Evolutionary conservation across 805 yeast species (phyloP), one percentile per base, ranked within the genome.

Genomic region (Millerago galiae): DNA sequence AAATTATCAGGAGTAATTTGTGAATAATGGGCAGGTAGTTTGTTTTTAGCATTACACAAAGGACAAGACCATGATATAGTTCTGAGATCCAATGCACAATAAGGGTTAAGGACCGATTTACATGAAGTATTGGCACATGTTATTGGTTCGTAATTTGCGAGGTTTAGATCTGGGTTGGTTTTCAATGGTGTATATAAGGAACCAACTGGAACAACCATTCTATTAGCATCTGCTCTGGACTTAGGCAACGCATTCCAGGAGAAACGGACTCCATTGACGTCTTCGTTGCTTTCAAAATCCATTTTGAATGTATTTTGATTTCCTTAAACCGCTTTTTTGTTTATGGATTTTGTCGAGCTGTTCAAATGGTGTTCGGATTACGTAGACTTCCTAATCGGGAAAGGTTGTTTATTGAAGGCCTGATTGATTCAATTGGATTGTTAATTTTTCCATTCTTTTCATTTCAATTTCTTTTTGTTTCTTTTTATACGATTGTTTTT

Each of bases 171-270:
- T 46, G 82, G 83, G 51, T 85, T 77, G 44, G 77, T 78, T 56
- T 87, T 79, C 54, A 93, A 74, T 8, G 99, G 99, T n/a, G 97
- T 90, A 70, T 89, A 93, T 48, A 93, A 68, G 43, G 96, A 83
- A 34, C 97, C 95, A 30, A 93, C 81, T 11, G 99, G 99, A 27
- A 93, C 90, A 15, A 91, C 95, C 57, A 89, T 83, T 53, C 93
- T 83, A 55, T 82, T 81, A 15, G 96, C 93, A 63, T 93, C 98
- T 34, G 79, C 77, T 53, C 89, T 79, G 31, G 96, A 82, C 34
- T 85, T 79, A 25, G 99, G 99, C 56, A 91, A 81, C 34, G 86
- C 83, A 56, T 81, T 83, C 89, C 93, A 85, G 7, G 90, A 71
- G 58, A 81, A 71, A 53, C 93, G 74, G 33, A 83, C 75, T 37